Percentiles rank a stretch among this genome's conserved stretches.
Conservation (phyloP, 371 early-diverging fungal genomes). For the Haplosporangium sp. region DNA sequence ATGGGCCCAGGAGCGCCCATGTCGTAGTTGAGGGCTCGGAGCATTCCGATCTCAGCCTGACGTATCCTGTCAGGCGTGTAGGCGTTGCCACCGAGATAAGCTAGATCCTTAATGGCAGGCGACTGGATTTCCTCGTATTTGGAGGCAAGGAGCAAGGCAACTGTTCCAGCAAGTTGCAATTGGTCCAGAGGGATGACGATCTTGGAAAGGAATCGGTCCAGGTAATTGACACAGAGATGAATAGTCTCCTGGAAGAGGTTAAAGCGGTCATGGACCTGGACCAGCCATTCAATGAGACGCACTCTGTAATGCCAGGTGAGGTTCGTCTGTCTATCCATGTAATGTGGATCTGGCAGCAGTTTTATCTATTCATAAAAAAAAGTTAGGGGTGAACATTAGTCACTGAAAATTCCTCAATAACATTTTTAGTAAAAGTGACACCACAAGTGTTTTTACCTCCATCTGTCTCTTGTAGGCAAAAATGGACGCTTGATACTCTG, state of each 20-base stretch:
- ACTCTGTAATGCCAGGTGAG: conserved; percentile 86
- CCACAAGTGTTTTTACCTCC: conserved; percentile 61
- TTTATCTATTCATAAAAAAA: conserved; percentile 43
- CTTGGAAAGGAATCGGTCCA: conserved; percentile 88
- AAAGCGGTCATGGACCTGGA: conserved; percentile 85
- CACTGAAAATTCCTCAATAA: not conserved
- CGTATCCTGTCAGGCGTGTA: conserved; percentile 74
- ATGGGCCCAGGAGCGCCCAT: conserved; percentile 80
- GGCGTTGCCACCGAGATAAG: conserved; percentile 68
- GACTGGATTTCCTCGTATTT: conserved; percentile 92
- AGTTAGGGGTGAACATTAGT: not conserved
- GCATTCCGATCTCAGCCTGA: conserved; percentile 79
- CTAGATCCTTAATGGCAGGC: conserved; percentile 73
- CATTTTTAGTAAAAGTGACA: too few species aligned
- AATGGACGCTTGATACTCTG: conserved; percentile 84
- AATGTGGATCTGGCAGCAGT: conserved; percentile 75
- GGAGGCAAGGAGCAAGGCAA: conserved; percentile 84
- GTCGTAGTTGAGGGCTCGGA: conserved; percentile 75
- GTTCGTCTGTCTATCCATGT: conserved; percentile 83
- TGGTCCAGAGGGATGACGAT: conserved; percentile 78
- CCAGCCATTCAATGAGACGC: conserved; percentile 79
- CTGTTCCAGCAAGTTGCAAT: conserved; percentile 90
- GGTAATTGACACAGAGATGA: conserved; percentile 84
- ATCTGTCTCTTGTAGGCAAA: conserved; percentile 75
- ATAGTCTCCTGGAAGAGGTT: conserved; percentile 90